A percentile compares a stretch with the other conserved stretches of the same genome.
Evolutionary conservation across 768 basidiomycete genomes (phyloP).

Genomic region (Agaricus bisporus): DNA sequence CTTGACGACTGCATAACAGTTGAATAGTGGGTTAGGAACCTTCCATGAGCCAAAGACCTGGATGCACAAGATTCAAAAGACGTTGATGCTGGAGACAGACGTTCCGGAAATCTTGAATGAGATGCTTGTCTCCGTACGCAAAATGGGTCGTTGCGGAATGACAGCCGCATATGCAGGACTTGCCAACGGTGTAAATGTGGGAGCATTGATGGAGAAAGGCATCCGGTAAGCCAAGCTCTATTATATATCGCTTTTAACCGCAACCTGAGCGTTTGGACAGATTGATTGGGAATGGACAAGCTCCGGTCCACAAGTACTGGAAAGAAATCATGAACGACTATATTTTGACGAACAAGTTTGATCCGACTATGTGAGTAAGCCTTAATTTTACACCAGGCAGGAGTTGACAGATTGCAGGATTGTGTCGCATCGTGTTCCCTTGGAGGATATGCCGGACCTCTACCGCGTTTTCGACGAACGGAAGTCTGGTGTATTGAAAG

Average conservation of each 20-base stretch:
- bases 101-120: conserved; percentile 55
- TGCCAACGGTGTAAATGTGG: conserved; percentile 65
- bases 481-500: conserved; percentile 53
- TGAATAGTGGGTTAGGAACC: conserved; percentile 27
- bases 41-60: conserved; percentile 69
- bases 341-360: conserved; percentile 59
- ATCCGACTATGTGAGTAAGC: conserved; percentile 47
- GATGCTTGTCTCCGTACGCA: conserved; percentile 40
- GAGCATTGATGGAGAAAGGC: conserved; percentile 76
- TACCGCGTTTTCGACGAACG: conserved; percentile 63
- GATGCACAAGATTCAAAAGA: conserved; percentile 61
- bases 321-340: conserved; percentile 60
- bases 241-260: not conserved
- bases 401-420: conserved; percentile 24
- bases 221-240: conserved; percentile 28
- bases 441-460: conserved; percentile 64
- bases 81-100: conserved; percentile 72
- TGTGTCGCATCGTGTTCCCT: conserved; percentile 48
- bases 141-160: conserved; percentile 56
- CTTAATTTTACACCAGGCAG: not conserved
- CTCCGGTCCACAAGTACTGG: conserved; percentile 73
- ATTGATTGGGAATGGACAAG: conserved; percentile 70
- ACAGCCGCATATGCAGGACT: conserved; percentile 66
- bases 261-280: conserved; percentile 11
- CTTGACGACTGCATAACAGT: not conserved